Base-by-base conservation (phyloP, 345 rosid species). In the Heritiera littoralis region DNA sequence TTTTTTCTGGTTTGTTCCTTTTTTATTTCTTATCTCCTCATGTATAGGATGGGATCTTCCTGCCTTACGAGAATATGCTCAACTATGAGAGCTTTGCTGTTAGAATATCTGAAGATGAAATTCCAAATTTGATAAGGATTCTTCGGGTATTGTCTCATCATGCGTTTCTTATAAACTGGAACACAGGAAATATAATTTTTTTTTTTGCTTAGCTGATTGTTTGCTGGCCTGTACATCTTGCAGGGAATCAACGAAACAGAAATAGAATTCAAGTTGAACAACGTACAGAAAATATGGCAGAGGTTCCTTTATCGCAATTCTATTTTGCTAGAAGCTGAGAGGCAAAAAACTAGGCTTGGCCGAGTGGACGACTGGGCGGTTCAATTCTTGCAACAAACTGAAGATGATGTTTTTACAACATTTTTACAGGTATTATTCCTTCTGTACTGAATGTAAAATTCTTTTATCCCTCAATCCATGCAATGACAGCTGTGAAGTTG, bases 81-180 rank as follows among this genome's bases (percentile, higher is more conserved):
- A 93, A 94, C 79, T 96, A 94, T 73, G 95, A 92, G 76, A 96
- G 98, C 88, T 96, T 96, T 86, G 94, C 98, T 2, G 92, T 96
- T 74, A 88, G 99, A 67, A 78, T 96, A 38, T 75, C 40, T 14
- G 99, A 96, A 87, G 97, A 90, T 84, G 95, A 90, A 84, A 96
- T 96, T 81, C 94, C 98, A 67, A 92, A 91, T 83, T 78, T 96
- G 89, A 85, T 94, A 68, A 90, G 90, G 72, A 88, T 92, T 81
- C 97, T 96, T 35, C 90, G 89, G 92, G 99, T 95, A 89, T 52
- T 46, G 75, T 20, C 55, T 49, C 30, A 35, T 55, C 67, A 80
- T 43, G 48, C 48, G 40, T 72, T 78, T 60, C 70, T 73, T 41
- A 41, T 40, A 46, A 51, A 81, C 77, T 74, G 51, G 11, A 46